Base-by-base conservation (phyloP, 768 basidiomycete genomes). In the Cystobasidium tubakii region DNA sequence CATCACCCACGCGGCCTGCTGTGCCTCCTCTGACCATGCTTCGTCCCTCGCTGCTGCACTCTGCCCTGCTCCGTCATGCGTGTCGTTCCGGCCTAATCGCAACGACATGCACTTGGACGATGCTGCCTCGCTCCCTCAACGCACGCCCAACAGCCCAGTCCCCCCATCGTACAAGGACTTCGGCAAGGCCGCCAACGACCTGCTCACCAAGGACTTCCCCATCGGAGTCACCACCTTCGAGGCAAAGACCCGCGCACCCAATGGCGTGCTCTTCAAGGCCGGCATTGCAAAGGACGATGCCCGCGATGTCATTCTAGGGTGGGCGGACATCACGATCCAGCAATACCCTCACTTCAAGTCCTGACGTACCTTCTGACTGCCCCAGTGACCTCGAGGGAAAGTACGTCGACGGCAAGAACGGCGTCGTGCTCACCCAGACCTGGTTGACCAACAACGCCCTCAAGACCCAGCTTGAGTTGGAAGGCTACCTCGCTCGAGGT, bases 381-480 rank as follows among this genome's bases (percentile, higher is more conserved):
- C 46, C 46, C 57, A 60, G 57, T 77, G 95, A 98, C 82, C 85
- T 98, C 79, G 96, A 99, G 87, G 89, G 88, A 83, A 99, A 97
- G 84, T 94, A 89, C 85, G 81, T 63, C 79, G 89, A 97, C 86
- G 86, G 86, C 84, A 88, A 88, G 83, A 92, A 95, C 82, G 96
- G 96, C 76, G 85, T 98, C 80, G 88, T 88, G 81, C 85, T 96
- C 86, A 98, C 96, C 78, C 86, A 95, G 84, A 86, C 90, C 72
- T 99, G 96, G 96, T 92, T 91, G 70, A 97, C 95, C 80, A 79
- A 87, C 81, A 99, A 99, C 85, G 83, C 89, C 80, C 89, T 99
- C 85, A 89, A 89, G 82, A 89, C 89, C 77, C 87, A 89, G 82
- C 82, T 97, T 77, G 96, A 99, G 86, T 85, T 98, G 81, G 93